Percentiles rank a stretch among this genome's conserved stretches.
Evolutionary conservation across 169 alveolate genomes (phyloP).

Genomic region (Cryptosporidium xiaoi): DNA sequence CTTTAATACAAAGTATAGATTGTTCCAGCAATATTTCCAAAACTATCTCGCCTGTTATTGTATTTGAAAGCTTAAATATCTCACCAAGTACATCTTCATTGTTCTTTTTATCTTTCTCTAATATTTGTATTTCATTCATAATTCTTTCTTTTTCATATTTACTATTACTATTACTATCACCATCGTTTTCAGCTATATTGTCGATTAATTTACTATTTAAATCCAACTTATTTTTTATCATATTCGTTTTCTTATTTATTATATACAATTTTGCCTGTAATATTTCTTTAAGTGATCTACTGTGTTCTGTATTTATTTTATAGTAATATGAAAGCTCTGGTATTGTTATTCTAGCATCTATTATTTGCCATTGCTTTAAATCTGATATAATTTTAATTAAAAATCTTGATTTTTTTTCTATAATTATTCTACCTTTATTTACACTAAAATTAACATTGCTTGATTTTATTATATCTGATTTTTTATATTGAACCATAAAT

Average conservation of each 20-base stretch:
- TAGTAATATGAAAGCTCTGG: conserved; percentile 50
- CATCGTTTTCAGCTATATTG: neutral
- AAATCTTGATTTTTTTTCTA: conserved; percentile 58
- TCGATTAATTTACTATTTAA: neutral
- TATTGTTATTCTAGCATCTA: conserved; percentile 62
- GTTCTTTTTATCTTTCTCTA: neutral
- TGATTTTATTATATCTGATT: conserved; percentile 20
- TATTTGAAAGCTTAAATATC: conserved; percentile 17
- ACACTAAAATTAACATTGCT: conserved; percentile 16
- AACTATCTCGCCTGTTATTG: conserved; percentile 40
- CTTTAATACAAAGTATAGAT: conserved; percentile 42
- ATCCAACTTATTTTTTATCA: too few relatives aligned
- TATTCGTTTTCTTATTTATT: neutral
- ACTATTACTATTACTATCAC: neutral
- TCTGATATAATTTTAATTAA: conserved; percentile 38
- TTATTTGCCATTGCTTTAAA: conserved; percentile 51
- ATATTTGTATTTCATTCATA: neutral
- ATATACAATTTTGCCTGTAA: conserved; percentile 34
- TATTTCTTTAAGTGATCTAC: conserved; percentile 32
- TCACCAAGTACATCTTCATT: conserved; percentile 43
- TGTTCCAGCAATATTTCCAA: conserved; percentile 40
- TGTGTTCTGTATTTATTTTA: conserved; percentile 32
- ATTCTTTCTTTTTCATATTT: neutral
- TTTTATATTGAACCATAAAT: conserved; percentile 31
- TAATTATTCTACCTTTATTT: conserved; percentile 42